A percentile compares a stretch with the other conserved stretches of the same genome.
phyloP scores from a whole-genome alignment of 306 rosid genomes.

The Cucurbita moschata region DNA sequence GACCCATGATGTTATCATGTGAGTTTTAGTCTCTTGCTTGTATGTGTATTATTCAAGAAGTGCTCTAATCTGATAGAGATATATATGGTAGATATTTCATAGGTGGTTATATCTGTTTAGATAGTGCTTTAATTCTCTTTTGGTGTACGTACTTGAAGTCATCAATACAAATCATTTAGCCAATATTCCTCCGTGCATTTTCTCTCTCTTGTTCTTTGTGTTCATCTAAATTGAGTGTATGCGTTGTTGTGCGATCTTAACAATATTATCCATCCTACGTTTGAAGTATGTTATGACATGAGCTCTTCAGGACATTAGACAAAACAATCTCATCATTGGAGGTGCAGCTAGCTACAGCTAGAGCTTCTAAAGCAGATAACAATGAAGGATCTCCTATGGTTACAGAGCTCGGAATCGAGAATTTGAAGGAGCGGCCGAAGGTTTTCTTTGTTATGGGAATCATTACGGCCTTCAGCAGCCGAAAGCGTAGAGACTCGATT shows the following conservation, averaged over 20 bases:
- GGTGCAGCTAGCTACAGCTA: slow-evolving; percentile 47
- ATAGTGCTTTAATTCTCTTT: too few species aligned
- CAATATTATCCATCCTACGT: neutral
- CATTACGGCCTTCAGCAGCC: slow-evolving; percentile 45
- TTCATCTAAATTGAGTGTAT: too few species aligned
- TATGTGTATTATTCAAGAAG: neutral
- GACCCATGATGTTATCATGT: slow-evolving; percentile 45
- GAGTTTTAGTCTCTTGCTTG: slow-evolving; percentile 2
- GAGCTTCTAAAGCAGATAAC: slow-evolving; percentile 26
- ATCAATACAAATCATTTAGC: too few species aligned
- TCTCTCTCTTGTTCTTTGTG: too few species aligned
- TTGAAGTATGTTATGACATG: neutral
- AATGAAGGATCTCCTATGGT: slow-evolving; percentile 27
- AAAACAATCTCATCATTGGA: slow-evolving; percentile 44
- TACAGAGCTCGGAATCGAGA: slow-evolving; percentile 11
- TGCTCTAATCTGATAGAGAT: neutral
- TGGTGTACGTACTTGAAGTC: too few species aligned
- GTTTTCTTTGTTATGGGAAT: slow-evolving; percentile 57
- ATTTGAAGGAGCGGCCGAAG: slow-evolving; percentile 28
- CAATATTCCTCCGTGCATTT: too few species aligned
- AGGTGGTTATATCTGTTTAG: too few species aligned
- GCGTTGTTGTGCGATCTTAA: too few species aligned
- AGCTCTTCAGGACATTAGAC: slow-evolving; percentile 30
- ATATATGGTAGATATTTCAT: too few species aligned
- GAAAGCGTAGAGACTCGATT: slow-evolving; percentile 49